phyloP scores from a whole-genome alignment of 371 early-diverging fungal species.

The Syncephalastrum contaminatum region DNA sequence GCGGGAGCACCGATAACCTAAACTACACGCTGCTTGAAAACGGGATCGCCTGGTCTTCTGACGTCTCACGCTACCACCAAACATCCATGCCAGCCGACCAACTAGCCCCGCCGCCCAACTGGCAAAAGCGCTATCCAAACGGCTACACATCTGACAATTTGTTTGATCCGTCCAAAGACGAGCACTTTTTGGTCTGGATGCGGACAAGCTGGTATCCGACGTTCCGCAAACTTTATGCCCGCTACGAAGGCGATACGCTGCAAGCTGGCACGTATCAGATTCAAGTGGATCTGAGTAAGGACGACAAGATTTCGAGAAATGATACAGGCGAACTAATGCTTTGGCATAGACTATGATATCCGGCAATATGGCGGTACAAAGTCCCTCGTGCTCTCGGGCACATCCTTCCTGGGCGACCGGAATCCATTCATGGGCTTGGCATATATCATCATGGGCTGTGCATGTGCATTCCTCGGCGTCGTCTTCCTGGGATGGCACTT shows the following conservation, averaged over 20 bases:
- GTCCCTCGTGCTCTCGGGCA: conserved; percentile 90
- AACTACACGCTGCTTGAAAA: conserved; percentile 47
- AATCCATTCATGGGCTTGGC: conserved; percentile 95
- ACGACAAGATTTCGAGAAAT: neutral
- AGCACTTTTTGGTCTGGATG: conserved; percentile 95
- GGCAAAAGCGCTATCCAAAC: conserved; percentile 48
- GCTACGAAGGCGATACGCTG: conserved; percentile 45
- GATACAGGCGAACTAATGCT: too few relatives aligned
- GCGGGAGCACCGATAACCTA: conserved; percentile 21
- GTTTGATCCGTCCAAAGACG: conserved; percentile 64
- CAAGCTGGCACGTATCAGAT: conserved; percentile 57
- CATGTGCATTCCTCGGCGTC: conserved; percentile 86
- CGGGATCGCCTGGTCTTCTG: conserved; percentile 85
- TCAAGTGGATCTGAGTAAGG: conserved; percentile 54
- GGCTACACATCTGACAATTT: conserved; percentile 53
- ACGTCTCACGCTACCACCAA: conserved; percentile 59
- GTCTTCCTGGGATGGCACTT: conserved; percentile 88
- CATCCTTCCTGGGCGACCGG: conserved; percentile 91
- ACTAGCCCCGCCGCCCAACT: conserved; percentile 69
- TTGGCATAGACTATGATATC: conserved; percentile 76
- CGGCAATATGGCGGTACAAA: conserved; percentile 89
- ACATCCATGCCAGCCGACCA: conserved; percentile 39
- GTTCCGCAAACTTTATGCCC: conserved; percentile 89
- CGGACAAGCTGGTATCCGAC: conserved; percentile 86
- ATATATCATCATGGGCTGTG: conserved; percentile 87